A percentile compares a stretch with the other conserved stretches of the same genome.
Evolutionary conservation across 2,329 filamentous ascomycete genomes (phyloP).

Genomic region (Helotiales sp.): DNA sequence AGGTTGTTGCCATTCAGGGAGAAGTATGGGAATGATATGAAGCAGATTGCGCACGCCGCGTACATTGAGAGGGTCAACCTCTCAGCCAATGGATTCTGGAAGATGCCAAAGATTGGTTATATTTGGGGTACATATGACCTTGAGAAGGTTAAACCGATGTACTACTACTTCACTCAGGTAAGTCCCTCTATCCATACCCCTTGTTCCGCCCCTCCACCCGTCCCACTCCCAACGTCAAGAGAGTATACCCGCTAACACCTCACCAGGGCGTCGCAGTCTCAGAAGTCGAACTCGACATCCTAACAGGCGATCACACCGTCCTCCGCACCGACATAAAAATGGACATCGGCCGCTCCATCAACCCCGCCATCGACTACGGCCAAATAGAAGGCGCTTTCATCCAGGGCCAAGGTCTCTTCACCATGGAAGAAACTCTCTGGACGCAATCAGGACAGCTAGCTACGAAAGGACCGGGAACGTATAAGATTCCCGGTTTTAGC

Average conservation of each 20-base stretch:
- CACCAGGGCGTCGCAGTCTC: constrained; percentile 72
- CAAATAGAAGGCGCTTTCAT: constrained; percentile 81
- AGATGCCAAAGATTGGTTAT: constrained; percentile 93
- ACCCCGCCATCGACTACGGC: constrained; percentile 74
- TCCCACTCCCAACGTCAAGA: background rate
- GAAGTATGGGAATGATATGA: constrained; percentile 79
- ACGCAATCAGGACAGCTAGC: constrained; percentile 60
- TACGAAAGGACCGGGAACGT: constrained; percentile 68
- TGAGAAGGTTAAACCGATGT: constrained; percentile 65
- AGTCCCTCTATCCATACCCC: background rate
- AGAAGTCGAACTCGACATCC: constrained; percentile 86
- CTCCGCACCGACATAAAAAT: constrained; percentile 90
- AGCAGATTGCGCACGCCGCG: constrained; percentile 81
- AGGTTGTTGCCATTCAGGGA: constrained; percentile 80
- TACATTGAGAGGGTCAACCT: constrained; percentile 96
- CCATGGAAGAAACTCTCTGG: constrained; percentile 70
- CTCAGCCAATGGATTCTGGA: constrained; percentile 92
- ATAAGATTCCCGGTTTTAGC: constrained; percentile 86
- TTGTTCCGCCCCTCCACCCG: background rate
- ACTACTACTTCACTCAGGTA: constrained; percentile 92
- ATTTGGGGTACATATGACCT: constrained; percentile 85
- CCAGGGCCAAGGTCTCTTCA: constrained; percentile 77
- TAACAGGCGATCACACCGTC: constrained; percentile 91
- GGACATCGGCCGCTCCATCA: constrained; percentile 77
- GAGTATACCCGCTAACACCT: background rate